These are phyloP conservation scores for Tricholoma furcatifolium DNA, from an alignment of 768 basidiomycete genomes.

Conservation along the genomic window DNA sequence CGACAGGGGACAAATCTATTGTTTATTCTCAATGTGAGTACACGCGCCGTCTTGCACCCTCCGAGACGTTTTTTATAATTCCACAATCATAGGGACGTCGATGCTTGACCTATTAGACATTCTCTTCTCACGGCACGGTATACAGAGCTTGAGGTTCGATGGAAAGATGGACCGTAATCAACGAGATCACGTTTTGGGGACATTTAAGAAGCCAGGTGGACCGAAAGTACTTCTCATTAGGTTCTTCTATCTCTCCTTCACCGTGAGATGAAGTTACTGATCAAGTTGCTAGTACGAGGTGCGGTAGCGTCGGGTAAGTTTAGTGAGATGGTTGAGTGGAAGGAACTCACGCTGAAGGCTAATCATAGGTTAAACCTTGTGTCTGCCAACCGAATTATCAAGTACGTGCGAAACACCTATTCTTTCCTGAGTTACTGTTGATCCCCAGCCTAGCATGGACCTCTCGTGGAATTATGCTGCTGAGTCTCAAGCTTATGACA, in stretches of 20 bases:
- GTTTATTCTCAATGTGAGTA: slow-evolving; percentile 67
- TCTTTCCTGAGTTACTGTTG: neutral
- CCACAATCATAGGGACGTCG: slow-evolving; percentile 55
- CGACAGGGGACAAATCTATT: slow-evolving; percentile 66
- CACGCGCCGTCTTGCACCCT: neutral
- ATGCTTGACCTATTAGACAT: slow-evolving; percentile 68
- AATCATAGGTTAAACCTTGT: slow-evolving; percentile 53
- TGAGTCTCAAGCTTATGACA: slow-evolving; percentile 64
- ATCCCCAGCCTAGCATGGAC: slow-evolving; percentile 49
- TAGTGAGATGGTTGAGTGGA: neutral
- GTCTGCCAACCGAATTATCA: slow-evolving; percentile 66
- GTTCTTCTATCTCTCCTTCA: slow-evolving; percentile 17
- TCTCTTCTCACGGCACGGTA: slow-evolving; percentile 57
- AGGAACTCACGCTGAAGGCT: neutral
- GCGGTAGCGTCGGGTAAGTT: slow-evolving; percentile 60
- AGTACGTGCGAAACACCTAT: slow-evolving; percentile 35
- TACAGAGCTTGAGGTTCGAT: slow-evolving; percentile 61
- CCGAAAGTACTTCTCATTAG: slow-evolving; percentile 68
- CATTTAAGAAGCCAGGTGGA: slow-evolving; percentile 55
- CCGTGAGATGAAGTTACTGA: neutral
- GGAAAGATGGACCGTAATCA: slow-evolving; percentile 60
- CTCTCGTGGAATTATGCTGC: slow-evolving; percentile 74
- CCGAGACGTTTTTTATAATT: neutral
- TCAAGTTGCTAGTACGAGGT: slow-evolving; percentile 46
- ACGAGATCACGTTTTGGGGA: slow-evolving; percentile 48